These are phyloP conservation scores for Pseudogymnoascus verrucosus DNA, from an alignment of 2,329 filamentous ascomycete species.

Conservation along the genomic window DNA sequence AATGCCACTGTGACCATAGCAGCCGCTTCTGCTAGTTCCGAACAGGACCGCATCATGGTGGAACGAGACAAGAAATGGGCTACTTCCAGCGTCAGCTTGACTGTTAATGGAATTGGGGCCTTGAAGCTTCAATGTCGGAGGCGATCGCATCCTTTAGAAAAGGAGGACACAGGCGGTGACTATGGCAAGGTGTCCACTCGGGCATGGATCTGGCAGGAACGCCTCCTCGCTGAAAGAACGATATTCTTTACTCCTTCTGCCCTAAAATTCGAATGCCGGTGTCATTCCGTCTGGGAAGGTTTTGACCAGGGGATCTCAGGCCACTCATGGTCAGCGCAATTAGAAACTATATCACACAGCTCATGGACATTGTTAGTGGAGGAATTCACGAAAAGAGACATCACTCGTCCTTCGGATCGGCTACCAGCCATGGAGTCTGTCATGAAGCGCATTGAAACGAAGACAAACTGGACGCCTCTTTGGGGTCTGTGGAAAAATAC, in stretches of 20 bases:
- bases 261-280: background rate
- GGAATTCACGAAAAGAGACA: background rate
- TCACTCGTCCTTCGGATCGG: background rate
- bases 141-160: background rate
- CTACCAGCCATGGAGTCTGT: background rate
- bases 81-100: background rate
- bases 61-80: background rate
- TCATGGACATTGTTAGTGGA: background rate
- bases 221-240: background rate
- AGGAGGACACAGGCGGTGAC: background rate
- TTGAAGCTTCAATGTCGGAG: background rate
- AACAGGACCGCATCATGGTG: background rate
- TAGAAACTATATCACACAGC: background rate
- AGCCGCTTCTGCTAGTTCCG: background rate
- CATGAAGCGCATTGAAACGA: background rate
- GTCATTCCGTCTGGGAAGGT: background rate
- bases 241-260: background rate
- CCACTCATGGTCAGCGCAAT: background rate
- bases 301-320: background rate
- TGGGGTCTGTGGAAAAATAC: background rate
- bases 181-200: background rate
- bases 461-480: background rate
- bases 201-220: background rate
- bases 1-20: constrained; percentile 12
- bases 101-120: background rate